Base-by-base conservation (phyloP, 345 rosid species). In the Aquilaria malaccensis region DNA sequence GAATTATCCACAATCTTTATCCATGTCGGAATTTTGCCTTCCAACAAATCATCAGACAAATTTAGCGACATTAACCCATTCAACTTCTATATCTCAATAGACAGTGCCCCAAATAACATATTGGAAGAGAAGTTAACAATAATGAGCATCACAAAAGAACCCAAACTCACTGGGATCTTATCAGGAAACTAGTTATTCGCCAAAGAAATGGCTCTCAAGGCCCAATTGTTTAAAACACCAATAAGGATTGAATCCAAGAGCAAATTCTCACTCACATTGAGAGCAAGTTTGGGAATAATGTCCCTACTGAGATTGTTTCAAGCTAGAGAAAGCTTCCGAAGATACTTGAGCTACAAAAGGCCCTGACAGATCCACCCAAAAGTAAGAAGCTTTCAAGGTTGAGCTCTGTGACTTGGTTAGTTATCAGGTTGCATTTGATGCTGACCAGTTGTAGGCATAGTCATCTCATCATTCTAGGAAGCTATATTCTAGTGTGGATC, bases 381-480 rank as follows among this genome's bases (percentile, higher is more conserved):
- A 94, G 86, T 64, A 88, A 85, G 73, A 85, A 82, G 7, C 86
- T 89, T 48, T 88, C 81, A 11, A 94, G 93, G 64, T 65, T 70
- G 49, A 94, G 74, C 69, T 86, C 89, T 10, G 84, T 80, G 62
- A 94, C 97, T 52, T 96, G 83, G 58, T 77, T 83, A 30, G 86
- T 73, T 59, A 79, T 67, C 0, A 93, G 91, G 81, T 85, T 87
- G 66, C 99, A 94, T 55, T 71, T 82, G 58, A 88, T 89, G 49
- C 97, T 96, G 33, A 53, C 52, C 97, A 90, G 62, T 66, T 70
- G 68, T 97, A 94, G 45, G 97, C 83, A 70, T 48, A 80, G 72
- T 83, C 83, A 45, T 83, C 92, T 94, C 95, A 76, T 85, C 96
- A 56, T 76, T 80, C 99, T 97, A 94, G 11, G 99, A 85, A 0